A percentile compares a stretch with the other conserved stretches of the same genome.
These are phyloP conservation scores for Carallia pectinifolia DNA, from an alignment of 345 rosid genomes.

Conservation along the genomic window DNA sequence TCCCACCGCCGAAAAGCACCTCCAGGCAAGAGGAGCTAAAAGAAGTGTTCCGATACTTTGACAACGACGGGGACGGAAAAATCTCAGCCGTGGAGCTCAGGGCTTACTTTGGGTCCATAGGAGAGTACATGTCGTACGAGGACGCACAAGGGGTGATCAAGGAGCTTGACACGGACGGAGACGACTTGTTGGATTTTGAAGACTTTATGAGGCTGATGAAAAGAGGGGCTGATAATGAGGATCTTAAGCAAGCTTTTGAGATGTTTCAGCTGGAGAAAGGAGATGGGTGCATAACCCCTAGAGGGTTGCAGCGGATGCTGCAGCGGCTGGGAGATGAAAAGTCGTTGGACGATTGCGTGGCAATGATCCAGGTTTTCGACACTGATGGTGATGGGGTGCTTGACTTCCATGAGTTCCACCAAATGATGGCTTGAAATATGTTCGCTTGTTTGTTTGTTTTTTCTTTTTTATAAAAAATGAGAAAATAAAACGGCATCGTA, in stretches of 20 bases:
- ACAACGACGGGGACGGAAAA: conserved; percentile 66
- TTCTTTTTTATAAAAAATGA: too few relatives aligned
- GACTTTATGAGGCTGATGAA: conserved; percentile 69
- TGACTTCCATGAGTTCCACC: conserved; percentile 75
- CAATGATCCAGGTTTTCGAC: conserved; percentile 75
- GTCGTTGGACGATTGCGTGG: conserved; percentile 65
- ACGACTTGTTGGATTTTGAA: conserved; percentile 55
- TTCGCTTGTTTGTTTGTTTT: too few relatives aligned
- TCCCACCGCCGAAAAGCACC: not conserved
- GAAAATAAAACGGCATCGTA: too few relatives aligned
- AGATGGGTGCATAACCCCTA: conserved; percentile 69
- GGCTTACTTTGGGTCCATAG: conserved; percentile 61
- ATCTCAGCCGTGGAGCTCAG: conserved; percentile 70
- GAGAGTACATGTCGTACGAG: conserved; percentile 63
- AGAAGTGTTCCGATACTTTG: conserved; percentile 46
- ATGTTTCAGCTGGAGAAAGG: conserved; percentile 86
- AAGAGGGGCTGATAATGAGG: conserved; percentile 39
- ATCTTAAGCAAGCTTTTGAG: conserved; percentile 70
- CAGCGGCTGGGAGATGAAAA: conserved; percentile 59
- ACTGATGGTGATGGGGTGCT: conserved; percentile 80
- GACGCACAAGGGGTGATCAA: conserved; percentile 54
- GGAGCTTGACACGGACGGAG: conserved; percentile 68
- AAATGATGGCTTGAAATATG: conserved; percentile 52
- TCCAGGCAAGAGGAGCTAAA: conserved; percentile 40
- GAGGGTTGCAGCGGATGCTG: conserved; percentile 71